Conservation (phyloP, 2,329 filamentous ascomycete species). For the Botrytis aclada region DNA sequence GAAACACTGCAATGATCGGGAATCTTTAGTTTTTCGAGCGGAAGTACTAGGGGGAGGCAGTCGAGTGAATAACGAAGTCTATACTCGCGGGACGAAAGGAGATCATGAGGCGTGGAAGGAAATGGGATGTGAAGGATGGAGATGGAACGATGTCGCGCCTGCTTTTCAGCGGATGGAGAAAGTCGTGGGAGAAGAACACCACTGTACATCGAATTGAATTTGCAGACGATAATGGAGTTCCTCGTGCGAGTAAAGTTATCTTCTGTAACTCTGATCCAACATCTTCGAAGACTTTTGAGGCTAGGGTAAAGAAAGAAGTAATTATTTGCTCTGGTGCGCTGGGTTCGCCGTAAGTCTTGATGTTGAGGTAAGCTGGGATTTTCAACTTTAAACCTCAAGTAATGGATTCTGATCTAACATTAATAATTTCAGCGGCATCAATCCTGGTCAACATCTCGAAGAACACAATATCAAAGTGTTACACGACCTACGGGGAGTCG, state of each 20-base stretch:
- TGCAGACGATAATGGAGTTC: neutral
- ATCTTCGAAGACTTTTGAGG: neutral
- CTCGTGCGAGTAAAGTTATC: neutral
- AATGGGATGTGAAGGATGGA: slow-evolving; percentile 46
- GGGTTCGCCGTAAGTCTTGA: slow-evolving; percentile 18
- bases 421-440: slow-evolving; percentile 11
- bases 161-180: slow-evolving; percentile 41
- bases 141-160: slow-evolving; percentile 42
- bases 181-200: neutral
- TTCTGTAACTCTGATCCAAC: slow-evolving; percentile 1
- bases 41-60: slow-evolving; percentile 41
- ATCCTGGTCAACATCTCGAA: slow-evolving; percentile 14
- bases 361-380: slow-evolving; percentile 17
- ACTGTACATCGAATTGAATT: slow-evolving; percentile 17
- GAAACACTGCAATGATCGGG: neutral
- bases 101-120: slow-evolving; percentile 46
- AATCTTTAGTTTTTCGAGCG: neutral
- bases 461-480: slow-evolving; percentile 15
- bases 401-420: neutral
- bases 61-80: slow-evolving; percentile 43
- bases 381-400: neutral
- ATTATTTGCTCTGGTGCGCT: slow-evolving; percentile 18
- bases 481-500: slow-evolving; percentile 14
- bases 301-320: slow-evolving; percentile 17
- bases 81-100: slow-evolving; percentile 38